A percentile compares a stretch with the other conserved stretches of the same genome.
phyloP scores from a whole-genome alignment of 345 rosid genomes.

The Gossypium thurberi region DNA sequence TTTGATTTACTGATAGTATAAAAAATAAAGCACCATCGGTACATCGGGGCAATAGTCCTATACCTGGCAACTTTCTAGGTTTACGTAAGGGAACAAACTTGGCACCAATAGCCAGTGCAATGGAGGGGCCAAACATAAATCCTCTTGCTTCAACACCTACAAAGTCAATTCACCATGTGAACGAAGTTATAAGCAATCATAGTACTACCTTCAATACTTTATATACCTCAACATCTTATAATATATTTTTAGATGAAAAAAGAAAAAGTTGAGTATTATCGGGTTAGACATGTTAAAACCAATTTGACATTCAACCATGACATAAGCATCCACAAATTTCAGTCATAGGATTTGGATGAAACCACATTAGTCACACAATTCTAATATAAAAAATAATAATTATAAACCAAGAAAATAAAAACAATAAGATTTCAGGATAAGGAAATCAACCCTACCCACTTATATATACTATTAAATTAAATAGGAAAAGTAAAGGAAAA shows the following conservation, averaged over 20 bases:
- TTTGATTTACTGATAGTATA: too few species aligned
- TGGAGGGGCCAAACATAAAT: conserved; percentile 74
- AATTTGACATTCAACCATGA: neutral
- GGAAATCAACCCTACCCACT: neutral
- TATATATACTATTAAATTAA: neutral
- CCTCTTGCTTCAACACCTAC: conserved; percentile 89
- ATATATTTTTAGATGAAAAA: neutral
- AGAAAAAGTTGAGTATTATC: neutral
- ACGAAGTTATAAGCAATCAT: neutral
- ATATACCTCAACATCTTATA: neutral
- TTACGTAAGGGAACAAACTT: conserved; percentile 81
- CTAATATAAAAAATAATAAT: neutral
- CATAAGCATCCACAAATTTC: neutral
- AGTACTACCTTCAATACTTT: conserved; percentile 1
- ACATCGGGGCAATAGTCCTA: neutral
- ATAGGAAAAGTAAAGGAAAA: neutral
- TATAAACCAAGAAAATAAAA: neutral
- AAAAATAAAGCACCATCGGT: neutral
- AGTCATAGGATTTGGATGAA: neutral
- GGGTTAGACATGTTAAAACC: neutral
- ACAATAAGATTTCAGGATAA: neutral
- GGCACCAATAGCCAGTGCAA: conserved; percentile 83
- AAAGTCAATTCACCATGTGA: conserved; percentile 5
- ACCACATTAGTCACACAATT: neutral
- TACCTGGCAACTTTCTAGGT: conserved; percentile 78